phyloP scores from a whole-genome alignment of 768 basidiomycete species.

The Collybia mongolica region DNA sequence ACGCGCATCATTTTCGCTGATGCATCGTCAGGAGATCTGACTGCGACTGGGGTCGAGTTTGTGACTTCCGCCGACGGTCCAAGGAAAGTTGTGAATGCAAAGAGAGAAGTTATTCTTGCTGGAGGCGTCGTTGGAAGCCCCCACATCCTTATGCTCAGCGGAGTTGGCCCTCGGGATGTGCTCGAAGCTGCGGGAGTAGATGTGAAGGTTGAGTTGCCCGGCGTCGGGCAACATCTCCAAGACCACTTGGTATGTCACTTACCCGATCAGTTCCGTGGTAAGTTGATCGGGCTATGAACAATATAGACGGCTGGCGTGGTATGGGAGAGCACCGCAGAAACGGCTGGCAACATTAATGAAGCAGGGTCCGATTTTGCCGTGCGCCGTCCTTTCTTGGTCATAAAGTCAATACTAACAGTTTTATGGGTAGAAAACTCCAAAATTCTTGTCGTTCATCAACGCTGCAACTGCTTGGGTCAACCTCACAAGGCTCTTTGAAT shows the following conservation, averaged over 20 bases:
- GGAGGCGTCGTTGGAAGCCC: conserved; percentile 50
- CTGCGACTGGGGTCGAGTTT: conserved; percentile 52
- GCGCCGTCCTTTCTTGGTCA: conserved; percentile 2
- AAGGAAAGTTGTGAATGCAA: conserved; percentile 10
- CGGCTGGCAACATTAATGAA: conserved; percentile 30
- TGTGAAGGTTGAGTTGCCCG: conserved; percentile 48
- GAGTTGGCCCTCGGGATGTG: conserved; percentile 56
- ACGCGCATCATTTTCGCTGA: conserved; percentile 45
- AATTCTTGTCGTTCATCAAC: conserved; percentile 59
- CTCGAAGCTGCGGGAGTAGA: conserved; percentile 43
- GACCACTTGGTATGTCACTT: conserved; percentile 38
- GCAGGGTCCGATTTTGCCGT: conserved; percentile 29
- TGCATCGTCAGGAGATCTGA: conserved; percentile 33
- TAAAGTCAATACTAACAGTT: background rate
- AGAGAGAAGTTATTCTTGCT: conserved; percentile 50
- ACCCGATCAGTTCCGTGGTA: background rate
- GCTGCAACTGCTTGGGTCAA: conserved; percentile 63
- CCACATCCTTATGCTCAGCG: conserved; percentile 54
- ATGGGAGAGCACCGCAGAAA: conserved; percentile 20
- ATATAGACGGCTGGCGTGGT: conserved; percentile 10
- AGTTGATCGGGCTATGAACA: background rate
- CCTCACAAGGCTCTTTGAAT: conserved; percentile 37
- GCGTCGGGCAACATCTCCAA: conserved; percentile 60
- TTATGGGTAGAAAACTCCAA: conserved; percentile 21
- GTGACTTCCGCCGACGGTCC: conserved; percentile 21